Base-by-base conservation (phyloP, 805 yeast species). In the Zygoascus ofunaensis region DNA sequence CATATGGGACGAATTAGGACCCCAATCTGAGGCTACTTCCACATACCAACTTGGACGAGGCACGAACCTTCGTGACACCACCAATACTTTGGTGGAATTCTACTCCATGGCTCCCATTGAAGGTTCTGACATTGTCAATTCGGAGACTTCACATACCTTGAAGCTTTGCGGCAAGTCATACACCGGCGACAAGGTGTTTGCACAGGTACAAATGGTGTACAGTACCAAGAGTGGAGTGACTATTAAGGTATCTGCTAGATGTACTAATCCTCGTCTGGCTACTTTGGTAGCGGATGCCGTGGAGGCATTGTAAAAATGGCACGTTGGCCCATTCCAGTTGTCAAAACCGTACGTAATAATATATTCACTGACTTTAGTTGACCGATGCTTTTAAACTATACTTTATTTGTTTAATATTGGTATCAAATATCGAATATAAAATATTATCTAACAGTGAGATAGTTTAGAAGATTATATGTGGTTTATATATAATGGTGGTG, bases 81-180 rank as follows among this genome's bases (percentile, higher is more conserved):
- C 80, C 35, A 65, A 65, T 23, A 74, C 71, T 51, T 65, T 89
- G 43, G 63, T 73, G 43, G 58, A 60, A 33, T 64, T 65, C 24
- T 73, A 87, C 50, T 73, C 79, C 34, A 73, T 84, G 73, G 65
- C 76, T 69, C 79, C 96, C 28, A 68, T 85, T 56, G 94, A 84
- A 50, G 81, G 82, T 35, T 70, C 82, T 3, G 92, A 83, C 50
- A 62, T 64, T 44, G 85, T 84, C 19, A 73, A 77, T 33, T 63
- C 66, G 44, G 62, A 69, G 5, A 57, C 73, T 18, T 72, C 76
- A 38, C 97, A 89, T 61, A 70, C 76, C 10, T 71, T 92, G 66
- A 87, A 87, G 67, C 68, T 87, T 56, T 84, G 73, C 57, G 97
- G 96, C 59, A 83, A 82, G 67, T 78, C 85, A 54, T 62, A 68